Percentiles rank a stretch among this genome's conserved stretches.
These are phyloP conservation scores for Akanthomyces uredinophilus DNA, from an alignment of 2,329 filamentous ascomycete genomes.

Conservation along the genomic window DNA sequence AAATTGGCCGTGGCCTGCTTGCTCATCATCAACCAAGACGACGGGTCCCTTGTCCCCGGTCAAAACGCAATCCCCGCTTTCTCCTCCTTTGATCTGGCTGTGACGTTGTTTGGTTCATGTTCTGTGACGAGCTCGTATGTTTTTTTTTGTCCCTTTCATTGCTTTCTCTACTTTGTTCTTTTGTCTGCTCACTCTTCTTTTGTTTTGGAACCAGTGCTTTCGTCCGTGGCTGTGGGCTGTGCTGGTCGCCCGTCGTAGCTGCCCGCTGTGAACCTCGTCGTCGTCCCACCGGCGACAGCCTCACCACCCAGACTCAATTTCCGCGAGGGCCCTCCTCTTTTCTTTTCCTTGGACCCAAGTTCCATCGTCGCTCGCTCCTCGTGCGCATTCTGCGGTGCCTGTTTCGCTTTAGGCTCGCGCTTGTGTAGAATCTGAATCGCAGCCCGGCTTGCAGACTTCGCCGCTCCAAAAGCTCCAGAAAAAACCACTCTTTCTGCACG, in stretches of 20 bases:
- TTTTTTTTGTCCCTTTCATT: not conserved
- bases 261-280: not conserved
- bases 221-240: not conserved
- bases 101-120: constrained; percentile 9
- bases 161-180: not conserved
- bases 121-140: not conserved
- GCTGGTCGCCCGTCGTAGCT: constrained; percentile 1
- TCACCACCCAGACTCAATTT: not conserved
- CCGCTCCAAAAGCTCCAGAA: constrained; percentile 1
- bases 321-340: not conserved
- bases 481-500: constrained; percentile 9
- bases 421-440: constrained; percentile 8
- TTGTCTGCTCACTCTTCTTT: not conserved
- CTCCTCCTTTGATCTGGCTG: constrained; percentile 13
- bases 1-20: not conserved
- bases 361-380: not conserved
- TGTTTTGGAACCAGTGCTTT: not conserved
- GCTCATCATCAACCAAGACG: not conserved
- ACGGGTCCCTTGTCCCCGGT: not conserved
- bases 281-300: not conserved
- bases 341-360: not conserved
- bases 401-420: constrained; percentile 10
- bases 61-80: constrained; percentile 11
- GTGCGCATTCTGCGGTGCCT: not conserved
- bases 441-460: not conserved